Base-by-base conservation (phyloP, 306 rosid species). In the Cajanus cajan region DNA sequence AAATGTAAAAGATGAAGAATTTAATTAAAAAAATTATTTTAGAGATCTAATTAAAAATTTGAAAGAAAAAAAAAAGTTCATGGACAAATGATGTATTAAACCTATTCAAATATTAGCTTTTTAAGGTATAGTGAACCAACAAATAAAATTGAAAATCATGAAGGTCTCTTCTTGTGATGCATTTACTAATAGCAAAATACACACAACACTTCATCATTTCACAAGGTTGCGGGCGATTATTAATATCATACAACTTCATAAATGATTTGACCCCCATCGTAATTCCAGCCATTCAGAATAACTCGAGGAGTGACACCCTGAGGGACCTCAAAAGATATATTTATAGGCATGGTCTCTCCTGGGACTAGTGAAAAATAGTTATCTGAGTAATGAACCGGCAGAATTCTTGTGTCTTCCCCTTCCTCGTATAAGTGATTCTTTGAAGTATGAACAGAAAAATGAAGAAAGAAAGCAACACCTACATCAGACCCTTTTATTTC, bases 391-490 rank as follows among this genome's bases (percentile, higher is more conserved):
- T 92, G 97, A 81, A 95, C 96, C 0, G 94, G 97, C 57, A 95
- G 93, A 80, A 95, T 91, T 87, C 98, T 86, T 22, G 98, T 87
- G 87, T 92, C 97, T 50, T 88, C 92, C 72, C 91, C 94, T 82
- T 89, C 89, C 76, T 80, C 87, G 50, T 13, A 70, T 28, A 28
- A 1, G 57, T 82, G 82, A 8, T 39, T 76, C 83, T 83, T 82
- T 11, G 85, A 81, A 82, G 82, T 83, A 84, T 92, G 95, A 71
- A 92, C 95, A 34, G 92, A 88, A 52, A 94, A 82, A 74, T 94
- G 92, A 81, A 94, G 92, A 73, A 94, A 94, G 90, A 92, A 94
- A 68, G 95, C 97, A 80, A 94, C 97, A 13, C 97, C 97, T 0
- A 61, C 82, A 67, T 88, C 93, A 4, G 82, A 6, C 13, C 97